A percentile compares a stretch with the other conserved stretches of the same genome.
These are phyloP conservation scores for Linum lewisii DNA, from an alignment of 345 rosid genomes.

Conservation along the genomic window DNA sequence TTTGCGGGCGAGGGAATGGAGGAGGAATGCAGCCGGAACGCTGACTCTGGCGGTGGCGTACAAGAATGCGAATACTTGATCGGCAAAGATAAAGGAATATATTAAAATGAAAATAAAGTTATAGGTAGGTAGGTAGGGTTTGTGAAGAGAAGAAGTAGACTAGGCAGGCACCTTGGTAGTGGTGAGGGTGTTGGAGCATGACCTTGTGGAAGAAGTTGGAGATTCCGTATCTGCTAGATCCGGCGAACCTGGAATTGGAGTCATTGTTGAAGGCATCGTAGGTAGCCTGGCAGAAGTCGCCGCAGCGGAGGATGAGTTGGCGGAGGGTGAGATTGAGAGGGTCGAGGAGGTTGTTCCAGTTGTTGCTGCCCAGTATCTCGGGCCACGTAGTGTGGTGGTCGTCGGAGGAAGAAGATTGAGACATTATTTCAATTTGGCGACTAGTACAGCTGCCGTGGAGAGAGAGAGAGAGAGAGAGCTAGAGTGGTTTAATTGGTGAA, in stretches of 20 bases:
- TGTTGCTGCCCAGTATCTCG: slow-evolving; percentile 47
- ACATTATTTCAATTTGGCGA: too few relatives aligned
- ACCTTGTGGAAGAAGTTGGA: slow-evolving; percentile 48
- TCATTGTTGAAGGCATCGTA: slow-evolving; percentile 87
- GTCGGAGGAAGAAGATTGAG: background rate
- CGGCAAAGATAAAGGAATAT: background rate
- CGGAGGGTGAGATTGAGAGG: slow-evolving; percentile 68
- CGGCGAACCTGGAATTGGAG: slow-evolving; percentile 75
- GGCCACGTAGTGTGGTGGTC: slow-evolving; percentile 40
- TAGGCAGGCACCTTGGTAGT: slow-evolving; percentile 21
- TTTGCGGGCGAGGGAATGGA: slow-evolving; percentile 45
- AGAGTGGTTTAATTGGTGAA: too few relatives aligned
- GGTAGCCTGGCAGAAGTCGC: slow-evolving; percentile 87
- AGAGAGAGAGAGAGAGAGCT: too few relatives aligned
- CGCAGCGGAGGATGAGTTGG: slow-evolving; percentile 65
- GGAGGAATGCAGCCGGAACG: slow-evolving; percentile 48
- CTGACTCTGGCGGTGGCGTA: slow-evolving; percentile 70
- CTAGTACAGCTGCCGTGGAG: too few relatives aligned
- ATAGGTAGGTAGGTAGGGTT: too few relatives aligned
- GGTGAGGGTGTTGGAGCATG: slow-evolving; percentile 47
- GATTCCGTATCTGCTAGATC: slow-evolving; percentile 76
- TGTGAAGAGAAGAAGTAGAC: too few relatives aligned
- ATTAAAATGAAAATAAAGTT: background rate
- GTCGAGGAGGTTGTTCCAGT: slow-evolving; percentile 65
- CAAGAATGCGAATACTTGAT: slow-evolving; percentile 38